These are phyloP conservation scores for Dendrobium nobile DNA, from an alignment of 106 monocot species.

Conservation along the genomic window DNA sequence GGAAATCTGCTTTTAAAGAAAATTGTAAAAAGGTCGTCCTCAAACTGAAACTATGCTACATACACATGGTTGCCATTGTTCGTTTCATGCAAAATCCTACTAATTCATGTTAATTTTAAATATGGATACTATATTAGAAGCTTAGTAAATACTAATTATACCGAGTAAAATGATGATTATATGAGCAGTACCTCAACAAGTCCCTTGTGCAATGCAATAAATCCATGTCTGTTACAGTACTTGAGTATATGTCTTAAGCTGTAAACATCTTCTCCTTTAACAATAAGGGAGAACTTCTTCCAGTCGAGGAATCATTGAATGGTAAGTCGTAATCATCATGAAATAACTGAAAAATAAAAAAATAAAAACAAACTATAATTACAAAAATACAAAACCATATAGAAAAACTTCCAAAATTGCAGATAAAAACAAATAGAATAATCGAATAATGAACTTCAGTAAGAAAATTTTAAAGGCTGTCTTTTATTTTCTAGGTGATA, in stretches of 20 bases:
- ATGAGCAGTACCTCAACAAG: slow-evolving; percentile 64
- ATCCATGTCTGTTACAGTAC: slow-evolving; percentile 54
- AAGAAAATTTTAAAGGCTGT: neutral
- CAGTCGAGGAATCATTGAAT: slow-evolving; percentile 87
- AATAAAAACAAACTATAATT: neutral
- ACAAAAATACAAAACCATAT: neutral
- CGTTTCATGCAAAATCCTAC: neutral
- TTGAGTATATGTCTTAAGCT: slow-evolving; percentile 76
- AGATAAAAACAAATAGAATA: neutral
- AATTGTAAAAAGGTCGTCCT: too few species aligned
- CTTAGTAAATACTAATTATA: neutral
- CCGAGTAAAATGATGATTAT: neutral
- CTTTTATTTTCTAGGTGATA: neutral
- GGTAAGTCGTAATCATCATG: slow-evolving; percentile 92
- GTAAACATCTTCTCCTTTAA: slow-evolving; percentile 89
- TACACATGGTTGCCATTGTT: neutral
- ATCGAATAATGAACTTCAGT: neutral
- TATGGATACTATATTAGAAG: neutral
- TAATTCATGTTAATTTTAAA: neutral
- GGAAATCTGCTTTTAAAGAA: too few species aligned
- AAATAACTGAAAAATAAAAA: slow-evolving; percentile 63
- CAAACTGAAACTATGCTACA: too few species aligned
- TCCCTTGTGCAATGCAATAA: slow-evolving; percentile 51
- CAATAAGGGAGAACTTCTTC: slow-evolving; percentile 69
- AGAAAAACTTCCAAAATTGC: neutral